Evolutionary conservation across 176 grass and related monocot genomes (phyloP).

Genomic region (Thalia dealbata): DNA sequence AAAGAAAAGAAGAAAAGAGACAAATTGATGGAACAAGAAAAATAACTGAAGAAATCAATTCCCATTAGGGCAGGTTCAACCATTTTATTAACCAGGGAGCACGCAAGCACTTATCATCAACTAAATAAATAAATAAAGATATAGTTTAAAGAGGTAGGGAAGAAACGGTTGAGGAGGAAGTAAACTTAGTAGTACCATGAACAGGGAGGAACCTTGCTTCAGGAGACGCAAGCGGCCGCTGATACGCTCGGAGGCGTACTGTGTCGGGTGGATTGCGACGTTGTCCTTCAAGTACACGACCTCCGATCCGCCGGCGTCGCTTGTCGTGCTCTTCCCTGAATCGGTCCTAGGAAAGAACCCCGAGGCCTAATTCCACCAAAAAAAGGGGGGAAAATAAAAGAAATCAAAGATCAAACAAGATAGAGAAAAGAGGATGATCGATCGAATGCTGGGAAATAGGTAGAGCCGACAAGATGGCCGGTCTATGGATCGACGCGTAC

Average conservation of each 20-base stretch:
- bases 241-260: slow-evolving; percentile 68
- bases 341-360: slow-evolving; percentile 34
- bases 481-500: slow-evolving; percentile 6
- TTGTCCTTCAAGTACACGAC: slow-evolving; percentile 75
- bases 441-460: not conserved
- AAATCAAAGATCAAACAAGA: not conserved
- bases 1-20: no score
- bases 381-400: not conserved
- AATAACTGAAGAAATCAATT: not conserved
- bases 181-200: slow-evolving; percentile 32
- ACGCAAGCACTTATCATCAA: not conserved
- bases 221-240: slow-evolving; percentile 60
- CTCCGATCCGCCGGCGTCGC: slow-evolving; percentile 42
- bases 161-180: not conserved
- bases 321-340: slow-evolving; percentile 29
- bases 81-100: not conserved
- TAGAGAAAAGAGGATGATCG: not conserved
- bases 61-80: not conserved
- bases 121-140: not conserved
- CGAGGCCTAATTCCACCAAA: slow-evolving; percentile 34
- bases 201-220: slow-evolving; percentile 57
- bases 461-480: not conserved
- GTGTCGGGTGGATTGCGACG: slow-evolving; percentile 78
- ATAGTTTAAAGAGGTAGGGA: not conserved
- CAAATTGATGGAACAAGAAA: not conserved